Percentiles rank a stretch among this genome's conserved stretches.
phyloP scores from a whole-genome alignment of 495 filamentous ascomycete species.

The Hyaloscypha finlandica region DNA sequence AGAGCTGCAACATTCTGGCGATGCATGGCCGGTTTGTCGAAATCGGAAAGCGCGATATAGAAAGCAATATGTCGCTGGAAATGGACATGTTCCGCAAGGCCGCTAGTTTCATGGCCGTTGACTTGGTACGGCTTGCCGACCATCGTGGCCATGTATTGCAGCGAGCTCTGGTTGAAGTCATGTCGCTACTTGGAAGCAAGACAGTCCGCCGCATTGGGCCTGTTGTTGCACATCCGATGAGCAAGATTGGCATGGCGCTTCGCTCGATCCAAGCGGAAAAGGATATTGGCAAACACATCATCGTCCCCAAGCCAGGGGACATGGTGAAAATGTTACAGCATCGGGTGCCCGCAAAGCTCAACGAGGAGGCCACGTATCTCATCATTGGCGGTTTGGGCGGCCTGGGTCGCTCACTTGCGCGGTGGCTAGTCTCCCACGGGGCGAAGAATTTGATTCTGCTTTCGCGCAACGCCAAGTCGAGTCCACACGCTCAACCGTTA shows the following conservation, averaged over 20 bases:
- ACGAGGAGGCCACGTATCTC: conserved; percentile 51
- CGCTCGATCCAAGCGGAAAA: neutral
- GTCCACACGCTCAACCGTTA: neutral
- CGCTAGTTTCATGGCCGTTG: conserved; percentile 31
- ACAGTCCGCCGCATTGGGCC: neutral
- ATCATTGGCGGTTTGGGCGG: conserved; percentile 58
- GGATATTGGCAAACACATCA: neutral
- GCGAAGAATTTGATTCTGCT: conserved; percentile 59
- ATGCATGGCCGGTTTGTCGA: conserved; percentile 49
- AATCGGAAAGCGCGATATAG: conserved; percentile 38
- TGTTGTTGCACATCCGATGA: neutral
- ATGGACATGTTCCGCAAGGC: conserved; percentile 35
- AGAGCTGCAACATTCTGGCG: conserved; percentile 49
- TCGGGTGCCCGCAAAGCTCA: neutral
- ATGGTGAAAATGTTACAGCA: neutral
- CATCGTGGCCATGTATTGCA: neutral
- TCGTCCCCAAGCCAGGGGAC: neutral
- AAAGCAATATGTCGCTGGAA: conserved; percentile 32
- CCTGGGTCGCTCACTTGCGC: conserved; percentile 50
- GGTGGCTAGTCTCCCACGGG: conserved; percentile 54
- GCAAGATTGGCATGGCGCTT: neutral
- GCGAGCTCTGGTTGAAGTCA: neutral
- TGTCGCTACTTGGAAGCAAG: neutral
- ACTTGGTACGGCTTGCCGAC: conserved; percentile 16
- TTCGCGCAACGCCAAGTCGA: conserved; percentile 53